A percentile compares a stretch with the other conserved stretches of the same genome.
phyloP scores from a whole-genome alignment of 768 basidiomycete species.

The Phanerochaete sordida region DNA sequence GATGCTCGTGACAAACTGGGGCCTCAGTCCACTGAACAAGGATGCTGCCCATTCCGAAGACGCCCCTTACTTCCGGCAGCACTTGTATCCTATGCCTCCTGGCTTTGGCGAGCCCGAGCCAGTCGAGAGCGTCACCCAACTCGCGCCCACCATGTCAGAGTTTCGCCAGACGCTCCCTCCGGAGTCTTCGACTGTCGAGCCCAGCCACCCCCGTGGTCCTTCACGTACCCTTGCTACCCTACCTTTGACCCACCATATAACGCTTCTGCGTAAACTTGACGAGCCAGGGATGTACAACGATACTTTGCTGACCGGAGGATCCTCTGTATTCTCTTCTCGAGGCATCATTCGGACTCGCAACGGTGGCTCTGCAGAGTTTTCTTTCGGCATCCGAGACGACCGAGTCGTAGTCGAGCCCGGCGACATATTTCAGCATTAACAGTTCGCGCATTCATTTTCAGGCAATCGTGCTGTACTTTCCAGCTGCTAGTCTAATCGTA shows the following conservation, averaged over 20 bases:
- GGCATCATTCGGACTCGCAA: conserved; percentile 17
- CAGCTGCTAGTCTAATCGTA: too few species aligned
- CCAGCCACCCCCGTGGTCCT: background rate
- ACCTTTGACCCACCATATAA: conserved; percentile 36
- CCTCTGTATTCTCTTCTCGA: too few species aligned
- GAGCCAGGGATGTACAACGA: too few species aligned
- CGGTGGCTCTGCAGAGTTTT: too few species aligned
- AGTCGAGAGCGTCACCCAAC: background rate
- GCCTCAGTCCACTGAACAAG: conserved; percentile 30
- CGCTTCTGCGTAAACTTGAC: conserved; percentile 27
- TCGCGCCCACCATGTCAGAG: background rate
- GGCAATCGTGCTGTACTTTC: too few species aligned
- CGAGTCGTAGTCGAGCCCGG: conserved; percentile 7
- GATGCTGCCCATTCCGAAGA: conserved; percentile 13
- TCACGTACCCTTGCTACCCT: conserved; percentile 17
- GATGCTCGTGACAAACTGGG: conserved; percentile 63
- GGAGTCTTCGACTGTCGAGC: background rate
- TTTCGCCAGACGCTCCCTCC: background rate
- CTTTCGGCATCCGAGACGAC: conserved; percentile 13
- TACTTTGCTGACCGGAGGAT: too few species aligned
- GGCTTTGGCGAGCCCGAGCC: background rate
- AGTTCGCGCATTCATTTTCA: background rate
- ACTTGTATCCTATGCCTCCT: conserved; percentile 45
- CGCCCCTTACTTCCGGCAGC: conserved; percentile 44
- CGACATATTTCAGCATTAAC: background rate